Base-by-base conservation (phyloP, 768 basidiomycete genomes). In the Tulasnella sp. region DNA sequence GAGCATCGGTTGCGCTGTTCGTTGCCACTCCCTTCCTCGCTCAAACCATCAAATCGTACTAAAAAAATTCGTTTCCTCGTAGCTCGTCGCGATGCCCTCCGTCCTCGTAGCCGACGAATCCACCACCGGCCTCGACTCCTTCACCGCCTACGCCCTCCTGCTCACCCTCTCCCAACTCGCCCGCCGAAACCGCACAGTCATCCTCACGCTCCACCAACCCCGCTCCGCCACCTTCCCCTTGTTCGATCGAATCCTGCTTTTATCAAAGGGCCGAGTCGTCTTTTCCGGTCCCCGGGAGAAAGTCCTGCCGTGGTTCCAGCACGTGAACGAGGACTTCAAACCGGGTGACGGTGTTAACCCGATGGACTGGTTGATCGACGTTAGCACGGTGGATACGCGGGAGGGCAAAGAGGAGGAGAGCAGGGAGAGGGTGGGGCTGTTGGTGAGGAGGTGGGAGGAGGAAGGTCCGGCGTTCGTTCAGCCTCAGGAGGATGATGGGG, bases 181-280 rank as follows among this genome's bases (percentile, higher is more conserved):
- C 22, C 60, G 64, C 2, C 79, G 89, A 81, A 87, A 87, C 34
- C 90, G 91, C 76, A 89, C 91, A 44, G 88, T 92, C 44, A 88
- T 93, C 72, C 89, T 90, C 24, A 91, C 91, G 6, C 91, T 94
- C 77, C 93, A 94, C 82, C 92, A 93, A 80, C 92, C 92, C 0
- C 88, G 89, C 31, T 89, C 89, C 34, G 90, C 90, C 79, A 91
- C 91, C 0, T 89, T 92, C 75, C 83, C 88, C 0, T 88, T 91
- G 64, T 93, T 94, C 83, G 90, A 90, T 74, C 86, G 89, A 44
- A 85, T 93, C 18, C 85, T 92, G 42, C 85, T 94, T 31, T 87
- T 94, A 16, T 87, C 91, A 0, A 87, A 88, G 46, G 92, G 92
- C 0, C 28, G 58, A 72, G 85, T 87, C 74, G 80, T 91, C 85